A percentile compares a stretch with the other conserved stretches of the same genome.
Evolutionary conservation across 2,329 filamentous ascomycete species (phyloP).

Genomic region (Epichloe typhina): DNA sequence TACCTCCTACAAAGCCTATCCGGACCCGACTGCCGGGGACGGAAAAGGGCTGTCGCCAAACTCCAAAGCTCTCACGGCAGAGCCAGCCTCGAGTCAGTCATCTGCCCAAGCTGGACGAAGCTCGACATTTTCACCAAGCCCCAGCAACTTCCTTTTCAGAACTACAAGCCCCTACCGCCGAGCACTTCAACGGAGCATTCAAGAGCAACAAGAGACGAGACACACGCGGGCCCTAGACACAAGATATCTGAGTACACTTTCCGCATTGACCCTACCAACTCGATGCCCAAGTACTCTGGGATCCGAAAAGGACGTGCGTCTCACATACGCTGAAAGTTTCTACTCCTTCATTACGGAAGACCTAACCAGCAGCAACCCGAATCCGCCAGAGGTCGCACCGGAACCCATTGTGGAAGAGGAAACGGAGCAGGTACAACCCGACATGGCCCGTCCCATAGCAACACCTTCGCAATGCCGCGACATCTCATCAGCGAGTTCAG

Average conservation of each 20-base stretch:
- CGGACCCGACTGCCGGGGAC: slow-evolving; percentile 5
- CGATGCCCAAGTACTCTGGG: slow-evolving; percentile 26
- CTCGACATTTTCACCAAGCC: slow-evolving; percentile 39
- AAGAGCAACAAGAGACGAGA: slow-evolving; percentile 18
- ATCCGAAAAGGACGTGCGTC: slow-evolving; percentile 25
- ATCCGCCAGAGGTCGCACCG: neutral
- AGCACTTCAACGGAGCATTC: slow-evolving; percentile 34
- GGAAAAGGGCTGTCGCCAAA: slow-evolving; percentile 5
- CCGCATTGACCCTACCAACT: slow-evolving; percentile 24
- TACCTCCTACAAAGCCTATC: slow-evolving; percentile 5
- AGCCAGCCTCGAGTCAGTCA: slow-evolving; percentile 6
- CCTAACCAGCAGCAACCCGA: slow-evolving; percentile 4
- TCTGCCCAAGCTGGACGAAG: slow-evolving; percentile 26
- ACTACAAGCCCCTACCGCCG: slow-evolving; percentile 43
- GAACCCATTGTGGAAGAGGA: neutral
- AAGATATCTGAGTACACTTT: slow-evolving; percentile 28
- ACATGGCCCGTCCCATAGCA: neutral
- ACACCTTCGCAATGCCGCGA: slow-evolving; percentile 19
- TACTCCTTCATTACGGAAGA: slow-evolving; percentile 27
- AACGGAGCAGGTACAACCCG: neutral
- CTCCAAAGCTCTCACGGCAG: neutral
- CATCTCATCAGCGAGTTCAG: slow-evolving; percentile 30
- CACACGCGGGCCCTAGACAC: slow-evolving; percentile 15
- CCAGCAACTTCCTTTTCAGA: slow-evolving; percentile 36
- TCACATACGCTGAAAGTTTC: slow-evolving; percentile 33